phyloP scores from a whole-genome alignment of 192 early-diverging fungal genomes.

The Cladochytrium replicatum region DNA sequence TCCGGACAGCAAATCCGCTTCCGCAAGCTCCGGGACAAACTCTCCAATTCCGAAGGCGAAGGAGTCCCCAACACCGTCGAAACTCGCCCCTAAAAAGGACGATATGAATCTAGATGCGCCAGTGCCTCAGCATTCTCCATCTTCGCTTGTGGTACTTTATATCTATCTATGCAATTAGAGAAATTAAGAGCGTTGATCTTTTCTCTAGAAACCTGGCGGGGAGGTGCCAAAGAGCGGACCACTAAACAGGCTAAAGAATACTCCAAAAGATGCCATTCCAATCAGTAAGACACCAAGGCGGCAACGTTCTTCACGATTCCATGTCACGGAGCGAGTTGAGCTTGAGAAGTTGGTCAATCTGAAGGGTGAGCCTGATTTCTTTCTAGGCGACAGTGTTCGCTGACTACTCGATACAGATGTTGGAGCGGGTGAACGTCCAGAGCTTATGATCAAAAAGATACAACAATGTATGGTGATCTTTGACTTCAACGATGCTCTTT shows the following conservation, averaged over 20 bases:
- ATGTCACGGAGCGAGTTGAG: slow-evolving; percentile 70
- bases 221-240: slow-evolving; percentile 44
- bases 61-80: slow-evolving; percentile 4
- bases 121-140: background rate
- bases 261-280: slow-evolving; percentile 57
- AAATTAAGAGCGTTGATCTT: no score
- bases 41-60: slow-evolving; percentile 8
- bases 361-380: slow-evolving; percentile 48
- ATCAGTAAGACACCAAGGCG: slow-evolving; percentile 70
- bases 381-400: background rate
- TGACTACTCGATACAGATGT: slow-evolving; percentile 46
- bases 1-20: slow-evolving; percentile 18
- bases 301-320: slow-evolving; percentile 78
- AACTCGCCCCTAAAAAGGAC: slow-evolving; percentile 12
- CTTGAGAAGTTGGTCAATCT: slow-evolving; percentile 64
- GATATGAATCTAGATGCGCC: slow-evolving; percentile 14
- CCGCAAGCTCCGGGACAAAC: slow-evolving; percentile 12
- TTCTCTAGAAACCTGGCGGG: background rate
- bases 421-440: slow-evolving; percentile 66
- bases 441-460: slow-evolving; percentile 84
- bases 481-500: slow-evolving; percentile 87
- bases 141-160: background rate
- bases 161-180: no score
- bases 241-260: slow-evolving; percentile 39
- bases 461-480: slow-evolving; percentile 86